Conservation (phyloP, 2,329 filamentous ascomycete species). For the Verruconis gallopava region DNA sequence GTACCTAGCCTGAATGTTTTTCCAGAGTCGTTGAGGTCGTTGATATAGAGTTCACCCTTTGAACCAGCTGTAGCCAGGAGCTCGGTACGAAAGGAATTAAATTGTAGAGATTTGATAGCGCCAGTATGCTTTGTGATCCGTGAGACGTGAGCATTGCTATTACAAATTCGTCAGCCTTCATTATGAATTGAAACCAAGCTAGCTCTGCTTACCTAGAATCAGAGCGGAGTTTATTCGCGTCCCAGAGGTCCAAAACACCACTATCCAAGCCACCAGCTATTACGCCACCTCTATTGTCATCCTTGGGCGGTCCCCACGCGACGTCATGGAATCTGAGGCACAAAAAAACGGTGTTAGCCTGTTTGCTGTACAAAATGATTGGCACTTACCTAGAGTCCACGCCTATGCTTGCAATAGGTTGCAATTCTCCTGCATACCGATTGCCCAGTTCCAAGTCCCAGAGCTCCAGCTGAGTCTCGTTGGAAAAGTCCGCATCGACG, state of each 20-base stretch:
- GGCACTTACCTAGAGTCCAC: constrained; percentile 70
- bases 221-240: constrained; percentile 56
- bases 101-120: constrained; percentile 86
- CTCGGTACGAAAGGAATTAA: constrained; percentile 86
- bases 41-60: constrained; percentile 93
- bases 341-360: not conserved
- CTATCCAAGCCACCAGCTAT: constrained; percentile 94
- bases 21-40: constrained; percentile 80
- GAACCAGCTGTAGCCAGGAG: constrained; percentile 84
- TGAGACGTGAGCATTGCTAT: constrained; percentile 65
- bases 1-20: constrained; percentile 85
- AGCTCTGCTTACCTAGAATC: constrained; percentile 35
- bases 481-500: constrained; percentile 93
- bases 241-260: constrained; percentile 86
- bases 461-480: constrained; percentile 89
- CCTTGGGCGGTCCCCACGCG: constrained; percentile 76
- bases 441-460: constrained; percentile 86
- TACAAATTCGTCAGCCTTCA: not conserved
- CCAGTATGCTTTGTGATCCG: constrained; percentile 83
- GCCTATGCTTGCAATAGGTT: constrained; percentile 69
- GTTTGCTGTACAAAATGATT: not conserved
- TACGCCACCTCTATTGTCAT: constrained; percentile 69
- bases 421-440: constrained; percentile 56
- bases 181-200: not conserved
- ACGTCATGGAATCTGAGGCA: constrained; percentile 79